These are phyloP conservation scores for Vitis hybrid DNA, from an alignment of 177 flowering plant species.

Conservation along the genomic window DNA sequence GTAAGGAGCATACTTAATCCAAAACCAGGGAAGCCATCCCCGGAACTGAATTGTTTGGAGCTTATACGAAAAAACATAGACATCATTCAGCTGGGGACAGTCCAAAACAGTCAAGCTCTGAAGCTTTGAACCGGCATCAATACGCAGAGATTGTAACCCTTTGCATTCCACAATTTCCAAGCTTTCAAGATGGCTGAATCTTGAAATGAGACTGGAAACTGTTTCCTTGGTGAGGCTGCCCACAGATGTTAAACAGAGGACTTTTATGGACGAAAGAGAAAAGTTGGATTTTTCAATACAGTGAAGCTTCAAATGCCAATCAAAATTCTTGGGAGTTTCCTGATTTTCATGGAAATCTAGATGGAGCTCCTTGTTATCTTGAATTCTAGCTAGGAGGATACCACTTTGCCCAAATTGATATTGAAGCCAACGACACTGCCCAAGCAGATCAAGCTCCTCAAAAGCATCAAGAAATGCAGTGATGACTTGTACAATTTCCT, in stretches of 20 bases:
- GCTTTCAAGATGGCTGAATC: slow-evolving; percentile 8
- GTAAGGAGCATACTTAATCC: background rate
- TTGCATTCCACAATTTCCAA: slow-evolving; percentile 6
- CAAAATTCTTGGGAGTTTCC: slow-evolving; percentile 6
- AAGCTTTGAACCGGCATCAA: background rate
- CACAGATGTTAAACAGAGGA: slow-evolving; percentile 2
- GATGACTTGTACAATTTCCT: slow-evolving; percentile 12
- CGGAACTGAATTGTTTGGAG: background rate
- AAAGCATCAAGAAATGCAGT: slow-evolving; percentile 12
- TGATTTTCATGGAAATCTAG: slow-evolving; percentile 19
- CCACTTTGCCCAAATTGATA: slow-evolving; percentile 17
- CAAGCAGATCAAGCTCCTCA: slow-evolving; percentile 17
- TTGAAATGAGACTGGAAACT: slow-evolving; percentile 5
- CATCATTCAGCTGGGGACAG: background rate
- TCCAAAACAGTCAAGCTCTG: slow-evolving; percentile 12
- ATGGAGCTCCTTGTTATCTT: slow-evolving; percentile 15
- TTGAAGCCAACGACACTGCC: slow-evolving; percentile 12
- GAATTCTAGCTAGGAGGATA: slow-evolving; percentile 13
- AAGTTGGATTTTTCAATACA: too few species aligned
- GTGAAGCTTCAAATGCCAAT: slow-evolving; percentile 15
- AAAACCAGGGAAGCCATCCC: slow-evolving; percentile 3
- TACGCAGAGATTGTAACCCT: slow-evolving; percentile 1
- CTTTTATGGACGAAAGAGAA: too few species aligned
- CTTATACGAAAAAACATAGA: background rate
- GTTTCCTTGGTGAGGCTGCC: background rate